Conservation (phyloP, 139 green algal genomes). For the Chlorella sp. region DNA sequence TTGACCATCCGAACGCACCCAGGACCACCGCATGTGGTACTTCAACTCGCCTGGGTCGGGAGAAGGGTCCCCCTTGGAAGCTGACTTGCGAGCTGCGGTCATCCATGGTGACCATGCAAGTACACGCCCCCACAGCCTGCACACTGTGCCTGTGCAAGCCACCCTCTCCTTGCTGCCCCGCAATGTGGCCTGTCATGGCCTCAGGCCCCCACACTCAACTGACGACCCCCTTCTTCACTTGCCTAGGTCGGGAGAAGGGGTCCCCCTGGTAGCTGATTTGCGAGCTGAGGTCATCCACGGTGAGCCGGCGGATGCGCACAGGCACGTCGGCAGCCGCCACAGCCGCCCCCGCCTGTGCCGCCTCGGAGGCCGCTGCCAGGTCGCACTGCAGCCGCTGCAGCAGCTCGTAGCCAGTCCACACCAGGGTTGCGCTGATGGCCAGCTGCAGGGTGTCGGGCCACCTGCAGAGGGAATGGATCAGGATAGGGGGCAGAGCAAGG, state of each 20-base stretch:
- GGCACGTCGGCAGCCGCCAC: slow-evolving; percentile 53
- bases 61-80: too few species aligned
- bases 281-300: slow-evolving; percentile 58
- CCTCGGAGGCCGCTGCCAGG: slow-evolving; percentile 21
- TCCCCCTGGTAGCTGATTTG: slow-evolving; percentile 79
- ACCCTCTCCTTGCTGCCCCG: too few species aligned
- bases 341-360: background rate
- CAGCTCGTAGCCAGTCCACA: slow-evolving; percentile 66
- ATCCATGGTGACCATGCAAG: too few species aligned
- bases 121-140: too few species aligned
- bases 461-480: background rate
- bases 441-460: slow-evolving; percentile 54
- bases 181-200: too few species aligned
- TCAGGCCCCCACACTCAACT: too few species aligned
- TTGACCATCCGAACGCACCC: too few species aligned
- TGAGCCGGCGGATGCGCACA: slow-evolving; percentile 70
- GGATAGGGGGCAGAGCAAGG: background rate
- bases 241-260: slow-evolving; percentile 57
- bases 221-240: background rate
- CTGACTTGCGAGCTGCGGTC: too few species aligned
- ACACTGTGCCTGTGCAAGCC: too few species aligned
- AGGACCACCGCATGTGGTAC: too few species aligned
- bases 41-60: too few species aligned
- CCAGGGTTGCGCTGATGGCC: slow-evolving; percentile 66
- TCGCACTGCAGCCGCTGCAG: slow-evolving; percentile 44